These are phyloP conservation scores for Setaria italica DNA, from an alignment of 202 grass and related monocot genomes.

Conservation along the genomic window DNA sequence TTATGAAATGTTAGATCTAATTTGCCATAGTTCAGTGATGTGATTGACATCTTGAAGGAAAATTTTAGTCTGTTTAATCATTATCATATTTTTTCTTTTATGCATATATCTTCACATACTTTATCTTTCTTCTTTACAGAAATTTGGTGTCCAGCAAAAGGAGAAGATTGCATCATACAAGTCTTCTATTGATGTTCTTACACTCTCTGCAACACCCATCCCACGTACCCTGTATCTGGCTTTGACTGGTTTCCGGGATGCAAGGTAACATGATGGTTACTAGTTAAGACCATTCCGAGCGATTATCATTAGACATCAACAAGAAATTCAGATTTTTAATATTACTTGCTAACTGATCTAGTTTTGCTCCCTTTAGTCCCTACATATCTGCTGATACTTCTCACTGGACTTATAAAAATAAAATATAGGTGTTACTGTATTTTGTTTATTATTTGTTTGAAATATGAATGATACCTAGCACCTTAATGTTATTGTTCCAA, in stretches of 20 bases:
- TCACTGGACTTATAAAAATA: conserved; percentile 14
- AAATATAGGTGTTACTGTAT: neutral
- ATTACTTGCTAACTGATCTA: conserved; percentile 26
- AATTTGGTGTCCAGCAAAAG: conserved; percentile 98
- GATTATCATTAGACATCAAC: conserved; percentile 23
- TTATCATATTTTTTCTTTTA: neutral
- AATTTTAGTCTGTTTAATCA: neutral
- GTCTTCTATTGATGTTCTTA: conserved; percentile 92
- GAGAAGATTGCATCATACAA: conserved; percentile 97
- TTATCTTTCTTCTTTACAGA: conserved; percentile 57
- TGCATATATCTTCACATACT: conserved; percentile 20
- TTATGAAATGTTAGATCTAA: neutral
- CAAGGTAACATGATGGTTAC: conserved; percentile 58
- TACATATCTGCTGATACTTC: conserved; percentile 5
- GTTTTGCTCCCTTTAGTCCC: neutral
- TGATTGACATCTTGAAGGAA: neutral
- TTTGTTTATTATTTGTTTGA: conserved; percentile 3
- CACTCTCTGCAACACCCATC: conserved; percentile 93
- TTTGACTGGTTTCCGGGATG: conserved; percentile 98
- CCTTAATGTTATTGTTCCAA: neutral
- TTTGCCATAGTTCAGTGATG: neutral
- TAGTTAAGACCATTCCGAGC: neutral
- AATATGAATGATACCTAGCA: neutral
- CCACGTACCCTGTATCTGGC: conserved; percentile 95
- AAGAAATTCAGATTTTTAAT: conserved; percentile 18